Percentiles rank a stretch among this genome's conserved stretches.
Evolutionary conservation across 108 stramenopile species (phyloP).

Genomic region (Nannochloropsis gaditana): DNA sequence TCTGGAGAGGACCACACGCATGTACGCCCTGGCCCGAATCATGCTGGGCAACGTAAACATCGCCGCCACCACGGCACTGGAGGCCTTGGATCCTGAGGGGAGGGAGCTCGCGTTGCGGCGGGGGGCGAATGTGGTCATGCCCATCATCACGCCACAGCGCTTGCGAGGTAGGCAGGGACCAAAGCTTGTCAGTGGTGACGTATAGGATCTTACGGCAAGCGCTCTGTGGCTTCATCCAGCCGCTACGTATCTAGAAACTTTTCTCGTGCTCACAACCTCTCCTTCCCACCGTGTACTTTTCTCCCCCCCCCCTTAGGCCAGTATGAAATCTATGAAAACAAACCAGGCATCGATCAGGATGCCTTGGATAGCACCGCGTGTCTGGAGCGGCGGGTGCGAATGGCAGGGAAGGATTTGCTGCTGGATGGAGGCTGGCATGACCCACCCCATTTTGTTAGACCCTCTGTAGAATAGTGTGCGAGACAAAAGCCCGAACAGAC

Average conservation of each 20-base stretch:
- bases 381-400: neutral
- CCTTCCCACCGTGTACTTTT: neutral
- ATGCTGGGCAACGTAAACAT: neutral
- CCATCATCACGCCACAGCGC: neutral
- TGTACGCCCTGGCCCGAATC: neutral
- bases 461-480: neutral
- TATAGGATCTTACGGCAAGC: too few species aligned
- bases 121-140: conserved; percentile 9
- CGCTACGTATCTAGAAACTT: neutral
- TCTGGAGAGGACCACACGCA: neutral
- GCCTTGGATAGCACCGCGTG: neutral
- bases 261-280: neutral
- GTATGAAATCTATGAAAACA: conserved; percentile 18
- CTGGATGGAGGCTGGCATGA: neutral
- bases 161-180: neutral
- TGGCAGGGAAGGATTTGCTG: neutral
- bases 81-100: neutral
- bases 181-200: too few species aligned
- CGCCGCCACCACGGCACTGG: neutral
- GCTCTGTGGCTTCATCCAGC: too few species aligned
- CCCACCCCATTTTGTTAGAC: neutral
- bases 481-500: too few species aligned
- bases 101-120: conserved; percentile 9
- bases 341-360: neutral
- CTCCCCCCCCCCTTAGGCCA: neutral